Conservation (phyloP, 2,329 filamentous ascomycete species). For the Monosporascus cannonballus region DNA sequence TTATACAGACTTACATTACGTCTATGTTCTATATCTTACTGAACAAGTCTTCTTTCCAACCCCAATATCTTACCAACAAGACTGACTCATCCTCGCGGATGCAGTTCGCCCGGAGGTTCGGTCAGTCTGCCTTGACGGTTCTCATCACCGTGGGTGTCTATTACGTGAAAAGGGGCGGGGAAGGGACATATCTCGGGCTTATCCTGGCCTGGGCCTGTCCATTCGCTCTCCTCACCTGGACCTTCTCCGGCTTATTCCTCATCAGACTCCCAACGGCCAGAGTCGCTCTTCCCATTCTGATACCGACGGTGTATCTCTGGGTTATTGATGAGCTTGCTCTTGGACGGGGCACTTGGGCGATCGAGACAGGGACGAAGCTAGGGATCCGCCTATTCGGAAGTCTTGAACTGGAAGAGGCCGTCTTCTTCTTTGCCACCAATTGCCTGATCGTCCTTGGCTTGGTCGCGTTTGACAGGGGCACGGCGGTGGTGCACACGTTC, state of each 20-base stretch:
- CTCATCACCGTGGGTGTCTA: slow-evolving; percentile 37
- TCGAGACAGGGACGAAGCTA: slow-evolving; percentile 61
- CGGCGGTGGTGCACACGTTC: slow-evolving; percentile 60
- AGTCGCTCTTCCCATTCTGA: slow-evolving; percentile 51
- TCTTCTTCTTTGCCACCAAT: slow-evolving; percentile 70
- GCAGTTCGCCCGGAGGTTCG: slow-evolving; percentile 30
- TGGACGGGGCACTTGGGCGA: slow-evolving; percentile 64
- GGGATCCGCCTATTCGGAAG: slow-evolving; percentile 56
- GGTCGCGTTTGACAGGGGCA: slow-evolving; percentile 61
- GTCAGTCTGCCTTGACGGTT: slow-evolving; percentile 42
- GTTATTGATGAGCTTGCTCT: slow-evolving; percentile 64
- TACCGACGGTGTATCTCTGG: slow-evolving; percentile 68
- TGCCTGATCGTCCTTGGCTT: slow-evolving; percentile 63
- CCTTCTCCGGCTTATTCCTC: slow-evolving; percentile 57
- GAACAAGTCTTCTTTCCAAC: slow-evolving; percentile 56
- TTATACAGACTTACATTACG: slow-evolving; percentile 71
- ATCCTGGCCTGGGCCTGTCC: slow-evolving; percentile 65
- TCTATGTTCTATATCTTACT: slow-evolving; percentile 61
- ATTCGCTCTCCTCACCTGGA: slow-evolving; percentile 59
- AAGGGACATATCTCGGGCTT: slow-evolving; percentile 61
- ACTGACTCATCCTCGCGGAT: slow-evolving; percentile 18
- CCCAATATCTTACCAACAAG: slow-evolving; percentile 33
- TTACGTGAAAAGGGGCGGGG: slow-evolving; percentile 37
- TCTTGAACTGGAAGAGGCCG: slow-evolving; percentile 66
- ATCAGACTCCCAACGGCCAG: slow-evolving; percentile 51